Percentiles rank a stretch among this genome's conserved stretches.
Conservation (phyloP, 139 green algal species). For the Spirogloea muscicola region DNA sequence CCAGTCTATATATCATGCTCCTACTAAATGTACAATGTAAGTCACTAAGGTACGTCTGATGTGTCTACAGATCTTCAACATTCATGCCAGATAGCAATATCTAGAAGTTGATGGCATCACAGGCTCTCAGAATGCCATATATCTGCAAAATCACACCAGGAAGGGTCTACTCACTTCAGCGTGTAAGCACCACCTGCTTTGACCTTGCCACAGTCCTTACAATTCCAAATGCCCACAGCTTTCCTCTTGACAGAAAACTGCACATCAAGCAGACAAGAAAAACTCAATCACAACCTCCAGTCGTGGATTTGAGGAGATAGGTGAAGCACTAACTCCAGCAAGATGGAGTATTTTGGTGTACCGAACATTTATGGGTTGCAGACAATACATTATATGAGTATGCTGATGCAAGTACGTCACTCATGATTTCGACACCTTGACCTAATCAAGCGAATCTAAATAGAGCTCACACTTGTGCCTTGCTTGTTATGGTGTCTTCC, state of each 20-base stretch:
- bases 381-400: no score
- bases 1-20: conserved; percentile 17
- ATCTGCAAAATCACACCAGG: neutral
- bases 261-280: conserved; percentile 2
- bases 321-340: neutral
- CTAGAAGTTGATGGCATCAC: neutral
- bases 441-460: no score
- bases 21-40: conserved; percentile 13
- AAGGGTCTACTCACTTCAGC: conserved; percentile 39
- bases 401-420: no score
- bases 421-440: no score
- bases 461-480: neutral
- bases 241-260: conserved; percentile 84
- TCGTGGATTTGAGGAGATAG: neutral
- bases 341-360: no score
- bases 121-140: neutral
- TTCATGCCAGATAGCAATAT: neutral
- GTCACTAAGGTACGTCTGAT: conserved; percentile 26
- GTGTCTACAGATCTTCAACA: neutral
- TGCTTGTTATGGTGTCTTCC: neutral
- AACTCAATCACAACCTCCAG: neutral
- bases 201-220: conserved; percentile 90
- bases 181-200: conserved; percentile 90
- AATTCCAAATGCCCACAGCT: conserved; percentile 97
- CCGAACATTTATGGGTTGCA: no score